These are phyloP conservation scores for Hemileia vastatrix DNA, from an alignment of 1,284 basidiomycete genomes.

Conservation along the genomic window DNA sequence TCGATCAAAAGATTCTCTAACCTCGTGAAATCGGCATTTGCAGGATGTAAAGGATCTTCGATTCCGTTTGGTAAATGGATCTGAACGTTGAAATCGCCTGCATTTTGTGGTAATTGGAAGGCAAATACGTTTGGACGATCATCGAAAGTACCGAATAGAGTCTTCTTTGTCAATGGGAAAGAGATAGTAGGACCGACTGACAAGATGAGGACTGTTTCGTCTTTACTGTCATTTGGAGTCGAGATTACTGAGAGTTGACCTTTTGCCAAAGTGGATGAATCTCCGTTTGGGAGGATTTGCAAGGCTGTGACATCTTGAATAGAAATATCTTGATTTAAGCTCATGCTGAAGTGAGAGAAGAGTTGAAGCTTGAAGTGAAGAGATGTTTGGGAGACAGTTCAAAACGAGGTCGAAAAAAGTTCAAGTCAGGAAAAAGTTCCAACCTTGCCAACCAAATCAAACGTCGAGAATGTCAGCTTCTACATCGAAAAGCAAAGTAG, in stretches of 20 bases:
- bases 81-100: not conserved
- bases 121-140: not conserved
- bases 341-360: too few species aligned
- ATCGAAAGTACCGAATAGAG: not conserved
- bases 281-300: too few species aligned
- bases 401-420: too few species aligned
- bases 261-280: not conserved
- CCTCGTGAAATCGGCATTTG: not conserved
- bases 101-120: not conserved
- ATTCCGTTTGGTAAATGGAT: not conserved
- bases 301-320: too few species aligned
- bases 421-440: too few species aligned
- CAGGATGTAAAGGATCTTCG: not conserved
- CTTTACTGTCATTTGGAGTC: not conserved
- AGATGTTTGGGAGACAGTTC: too few species aligned
- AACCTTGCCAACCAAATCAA: too few species aligned
- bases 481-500: too few species aligned
- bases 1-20: slow-evolving; percentile 15
- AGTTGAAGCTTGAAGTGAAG: too few species aligned
- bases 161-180: not conserved
- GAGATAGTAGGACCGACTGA: not conserved
- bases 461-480: too few species aligned
- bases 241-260: not conserved
- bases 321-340: too few species aligned
- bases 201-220: not conserved